Evolutionary conservation across 176 grass and related monocot genomes (phyloP), one percentile per base, ranked within the genome.

Genomic region (Phoenix roebelenii): DNA sequence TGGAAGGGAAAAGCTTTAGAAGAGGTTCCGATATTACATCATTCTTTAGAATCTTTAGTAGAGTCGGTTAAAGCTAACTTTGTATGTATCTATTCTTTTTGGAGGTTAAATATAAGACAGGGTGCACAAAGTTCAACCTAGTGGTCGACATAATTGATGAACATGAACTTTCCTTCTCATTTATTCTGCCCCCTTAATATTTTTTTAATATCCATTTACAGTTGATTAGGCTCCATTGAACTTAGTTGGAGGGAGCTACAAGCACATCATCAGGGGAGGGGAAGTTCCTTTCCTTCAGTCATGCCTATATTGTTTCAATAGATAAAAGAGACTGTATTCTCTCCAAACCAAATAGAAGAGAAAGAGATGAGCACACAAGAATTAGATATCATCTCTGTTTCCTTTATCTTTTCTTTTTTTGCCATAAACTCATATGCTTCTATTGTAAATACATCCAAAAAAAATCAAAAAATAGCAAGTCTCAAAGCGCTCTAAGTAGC

Each of bases 131-230:
- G 66, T 57, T 52, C 17, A 61, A 64, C 17, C 51, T 26, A 76
- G 56, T 85, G 71, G 76, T 67, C 54, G 35, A 61, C 72, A 80
- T 68, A 51, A 78, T 67, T 52, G 49, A 50, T 52, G 49, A 50
- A 69, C 9, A 63, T 48, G 66, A 71, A 50, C 55, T 24, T 18
- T 44, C 63, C 7, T 64, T 60, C 10, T 44, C 9, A 44, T 44
- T 44, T 14, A 44, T 44, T 3, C 35, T 44, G 35, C 1, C 10
- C 10, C 35, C 6, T 44, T 44, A 44, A 44, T 44, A 44, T 44
- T 30, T 30, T 14, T 20, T 44, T 44, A 12, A 44, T 44, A 12
- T 44, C 35, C 35, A 44, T 44, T 12, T 44, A 44, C 35, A 44
- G 12, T 44, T 12, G 35, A 14, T 44, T 66, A 51, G 50, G 14